These are phyloP conservation scores for Russula emetica DNA, from an alignment of 768 basidiomycete species.

Conservation along the genomic window DNA sequence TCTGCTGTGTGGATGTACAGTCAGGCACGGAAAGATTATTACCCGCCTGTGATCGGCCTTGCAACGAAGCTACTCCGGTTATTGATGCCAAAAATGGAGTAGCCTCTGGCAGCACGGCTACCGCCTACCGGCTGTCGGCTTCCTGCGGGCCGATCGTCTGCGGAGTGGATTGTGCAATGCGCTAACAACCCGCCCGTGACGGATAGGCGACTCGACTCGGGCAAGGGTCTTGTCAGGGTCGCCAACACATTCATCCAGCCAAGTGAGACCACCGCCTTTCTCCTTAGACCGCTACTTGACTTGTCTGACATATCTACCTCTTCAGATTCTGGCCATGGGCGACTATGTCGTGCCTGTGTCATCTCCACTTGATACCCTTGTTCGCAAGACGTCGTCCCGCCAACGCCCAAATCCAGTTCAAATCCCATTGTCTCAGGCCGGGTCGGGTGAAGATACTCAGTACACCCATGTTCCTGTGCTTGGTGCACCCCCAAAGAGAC, in stretches of 20 bases:
- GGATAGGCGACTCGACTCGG: no score
- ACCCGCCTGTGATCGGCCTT: no score
- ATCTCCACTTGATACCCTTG: constrained; percentile 59
- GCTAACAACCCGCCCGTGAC: no score
- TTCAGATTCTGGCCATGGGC: constrained; percentile 10
- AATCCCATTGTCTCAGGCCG: constrained; percentile 8
- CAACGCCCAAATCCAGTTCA: constrained; percentile 32
- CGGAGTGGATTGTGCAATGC: no score
- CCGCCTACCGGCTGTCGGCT: no score
- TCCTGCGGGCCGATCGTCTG: no score
- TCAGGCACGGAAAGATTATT: no score
- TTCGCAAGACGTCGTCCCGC: constrained; percentile 49
- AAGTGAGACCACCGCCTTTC: neutral
- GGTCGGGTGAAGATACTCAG: neutral
- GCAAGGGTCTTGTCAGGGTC: neutral
- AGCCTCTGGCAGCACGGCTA: no score
- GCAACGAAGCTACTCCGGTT: no score
- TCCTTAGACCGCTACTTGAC: neutral
- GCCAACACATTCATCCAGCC: neutral
- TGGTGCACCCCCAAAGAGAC: constrained; percentile 19
- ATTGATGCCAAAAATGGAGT: no score
- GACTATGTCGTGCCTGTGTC: constrained; percentile 29
- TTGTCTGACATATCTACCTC: neutral
- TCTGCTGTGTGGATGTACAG: no score
- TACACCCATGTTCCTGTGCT: constrained; percentile 12